These are phyloP conservation scores for Salix exigua DNA, from an alignment of 345 rosid genomes.

Conservation along the genomic window DNA sequence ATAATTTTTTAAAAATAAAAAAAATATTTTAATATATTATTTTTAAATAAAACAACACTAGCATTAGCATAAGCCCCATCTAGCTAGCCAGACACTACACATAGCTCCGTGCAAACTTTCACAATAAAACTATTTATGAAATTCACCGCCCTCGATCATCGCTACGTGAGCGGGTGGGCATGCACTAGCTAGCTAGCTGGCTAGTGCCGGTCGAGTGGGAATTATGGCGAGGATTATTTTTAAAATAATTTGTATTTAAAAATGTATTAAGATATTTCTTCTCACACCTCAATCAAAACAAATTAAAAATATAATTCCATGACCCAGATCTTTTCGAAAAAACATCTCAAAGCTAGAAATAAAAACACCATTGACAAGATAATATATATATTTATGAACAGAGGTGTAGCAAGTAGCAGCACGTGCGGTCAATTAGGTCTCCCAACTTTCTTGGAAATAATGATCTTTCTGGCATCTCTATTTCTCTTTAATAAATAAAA, in stretches of 20 bases:
- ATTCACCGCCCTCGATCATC: not conserved
- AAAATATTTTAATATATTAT: no score
- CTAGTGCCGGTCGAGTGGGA: not conserved
- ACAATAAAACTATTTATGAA: not conserved
- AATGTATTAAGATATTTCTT: no score
- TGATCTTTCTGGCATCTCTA: not conserved
- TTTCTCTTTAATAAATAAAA: not conserved
- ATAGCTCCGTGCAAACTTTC: not conserved
- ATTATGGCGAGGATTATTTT: not conserved
- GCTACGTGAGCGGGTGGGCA: not conserved
- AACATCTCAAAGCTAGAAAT: not conserved
- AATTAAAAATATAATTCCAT: no score
- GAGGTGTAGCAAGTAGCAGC: not conserved
- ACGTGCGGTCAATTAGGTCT: conserved; percentile 13
- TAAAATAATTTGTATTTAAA: no score
- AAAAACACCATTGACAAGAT: not conserved
- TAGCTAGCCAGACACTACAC: not conserved
- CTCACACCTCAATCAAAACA: no score
- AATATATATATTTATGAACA: not conserved
- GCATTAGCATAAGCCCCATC: not conserved
- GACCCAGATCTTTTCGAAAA: no score
- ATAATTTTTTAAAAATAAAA: no score
- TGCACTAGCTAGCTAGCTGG: not conserved
- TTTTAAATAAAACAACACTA: no score
- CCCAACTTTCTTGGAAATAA: conserved; percentile 12